Conservation (phyloP, 179 eudicot species). For the Camellia oleifera region DNA sequence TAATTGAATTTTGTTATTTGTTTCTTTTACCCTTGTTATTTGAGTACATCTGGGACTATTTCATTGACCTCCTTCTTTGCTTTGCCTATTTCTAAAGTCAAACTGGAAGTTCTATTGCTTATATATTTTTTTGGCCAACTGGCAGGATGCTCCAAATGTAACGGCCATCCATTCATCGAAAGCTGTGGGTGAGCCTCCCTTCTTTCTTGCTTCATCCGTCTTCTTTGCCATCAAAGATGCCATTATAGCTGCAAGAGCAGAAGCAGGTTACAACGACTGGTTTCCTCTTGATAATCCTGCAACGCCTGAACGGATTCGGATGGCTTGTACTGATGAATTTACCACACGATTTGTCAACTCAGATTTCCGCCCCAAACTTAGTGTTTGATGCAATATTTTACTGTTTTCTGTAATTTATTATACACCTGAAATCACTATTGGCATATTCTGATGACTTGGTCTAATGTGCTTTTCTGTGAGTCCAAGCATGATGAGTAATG, state of each 20-base stretch:
- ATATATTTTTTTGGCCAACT: neutral
- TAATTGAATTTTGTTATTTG: no score
- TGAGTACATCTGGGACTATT: neutral
- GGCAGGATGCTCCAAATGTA: conserved; percentile 77
- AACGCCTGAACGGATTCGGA: conserved; percentile 94
- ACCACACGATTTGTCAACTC: conserved; percentile 43
- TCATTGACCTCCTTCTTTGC: neutral
- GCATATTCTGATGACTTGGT: neutral
- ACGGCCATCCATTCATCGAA: conserved; percentile 98
- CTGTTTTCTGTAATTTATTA: neutral
- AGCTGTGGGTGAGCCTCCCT: conserved; percentile 99
- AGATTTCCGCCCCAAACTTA: conserved; percentile 76
- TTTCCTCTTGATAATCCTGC: conserved; percentile 97
- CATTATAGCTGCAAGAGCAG: conserved; percentile 81
- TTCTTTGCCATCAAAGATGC: conserved; percentile 98
- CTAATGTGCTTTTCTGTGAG: neutral
- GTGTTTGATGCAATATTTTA: conserved; percentile 32
- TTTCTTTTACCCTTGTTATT: neutral
- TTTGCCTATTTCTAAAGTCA: neutral
- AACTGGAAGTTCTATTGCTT: conserved; percentile 8
- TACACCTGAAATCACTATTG: neutral
- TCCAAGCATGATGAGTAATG: neutral
- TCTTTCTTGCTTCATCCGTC: conserved; percentile 88
- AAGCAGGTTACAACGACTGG: conserved; percentile 69
- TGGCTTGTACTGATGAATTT: conserved; percentile 85